Evolutionary conservation across 1,284 basidiomycete genomes (phyloP).

Genomic region (Pyrrhoderma lamaoense): DNA sequence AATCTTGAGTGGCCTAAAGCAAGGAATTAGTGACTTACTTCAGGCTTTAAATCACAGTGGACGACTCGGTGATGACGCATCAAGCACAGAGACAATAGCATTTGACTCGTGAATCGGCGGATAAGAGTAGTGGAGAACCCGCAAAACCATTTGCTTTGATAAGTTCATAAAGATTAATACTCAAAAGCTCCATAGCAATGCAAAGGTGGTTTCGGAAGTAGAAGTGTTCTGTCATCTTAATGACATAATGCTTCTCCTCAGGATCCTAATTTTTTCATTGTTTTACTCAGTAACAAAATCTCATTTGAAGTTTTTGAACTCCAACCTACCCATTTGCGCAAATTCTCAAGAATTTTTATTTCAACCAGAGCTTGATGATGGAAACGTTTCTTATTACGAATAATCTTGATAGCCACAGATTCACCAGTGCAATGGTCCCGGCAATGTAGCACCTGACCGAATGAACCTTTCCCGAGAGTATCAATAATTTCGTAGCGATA

Average conservation of each 20-base stretch:
- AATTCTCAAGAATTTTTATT: conserved; percentile 95
- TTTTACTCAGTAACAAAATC: neutral
- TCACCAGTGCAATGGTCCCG: conserved; percentile 95
- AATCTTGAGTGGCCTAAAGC: neutral
- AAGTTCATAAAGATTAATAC: conserved; percentile 98
- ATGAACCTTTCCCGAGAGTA: conserved; percentile 94
- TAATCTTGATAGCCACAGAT: conserved; percentile 98
- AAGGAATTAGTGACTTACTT: conserved; percentile 44
- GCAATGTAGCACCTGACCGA: conserved; percentile 95
- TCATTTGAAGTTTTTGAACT: neutral
- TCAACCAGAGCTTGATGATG: conserved; percentile 98
- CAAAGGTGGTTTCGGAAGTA: conserved; percentile 97
- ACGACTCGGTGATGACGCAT: conserved; percentile 97
- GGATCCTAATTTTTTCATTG: conserved; percentile 63
- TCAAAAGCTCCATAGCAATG: conserved; percentile 96
- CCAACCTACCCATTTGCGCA: conserved; percentile 85
- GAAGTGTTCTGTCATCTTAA: conserved; percentile 99
- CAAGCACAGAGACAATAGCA: conserved; percentile 83
- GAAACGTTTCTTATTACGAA: conserved; percentile 98
- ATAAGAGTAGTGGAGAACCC: conserved; percentile 95
- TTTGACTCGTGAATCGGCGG: conserved; percentile 93
- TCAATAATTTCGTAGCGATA: conserved; percentile 95
- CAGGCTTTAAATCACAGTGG: conserved; percentile 99
- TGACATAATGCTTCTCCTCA: conserved; percentile 94
- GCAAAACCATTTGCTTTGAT: conserved; percentile 99